Evolutionary conservation across 2,329 filamentous ascomycete species (phyloP).

Genomic region (Cytospora paraplurivora): DNA sequence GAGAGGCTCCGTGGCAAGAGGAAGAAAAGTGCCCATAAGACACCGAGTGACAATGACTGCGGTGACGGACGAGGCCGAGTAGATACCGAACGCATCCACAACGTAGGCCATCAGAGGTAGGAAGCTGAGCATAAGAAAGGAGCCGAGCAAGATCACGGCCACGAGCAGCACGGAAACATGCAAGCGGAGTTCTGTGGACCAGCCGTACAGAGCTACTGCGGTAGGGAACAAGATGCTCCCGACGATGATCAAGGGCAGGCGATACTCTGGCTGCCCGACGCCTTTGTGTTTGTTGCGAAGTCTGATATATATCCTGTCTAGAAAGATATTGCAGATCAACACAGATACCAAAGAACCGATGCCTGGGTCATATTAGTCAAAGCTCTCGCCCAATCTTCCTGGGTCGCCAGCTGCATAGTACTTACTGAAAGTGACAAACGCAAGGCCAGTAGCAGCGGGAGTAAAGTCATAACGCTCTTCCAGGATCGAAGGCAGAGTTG

Average conservation of each 20-base stretch:
- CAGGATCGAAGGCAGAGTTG: constrained; percentile 55
- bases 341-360: constrained; percentile 52
- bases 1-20: constrained; percentile 52
- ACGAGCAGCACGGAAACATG: constrained; percentile 48
- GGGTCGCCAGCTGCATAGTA: too few species aligned
- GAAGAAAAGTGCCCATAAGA: constrained; percentile 59
- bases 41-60: constrained; percentile 58
- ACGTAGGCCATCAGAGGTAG: constrained; percentile 58
- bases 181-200: constrained; percentile 48
- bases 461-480: constrained; percentile 51
- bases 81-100: constrained; percentile 58
- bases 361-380: constrained; percentile 40
- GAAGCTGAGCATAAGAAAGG: constrained; percentile 47
- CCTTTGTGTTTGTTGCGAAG: constrained; percentile 46
- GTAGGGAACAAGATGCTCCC: constrained; percentile 50
- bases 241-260: constrained; percentile 54
- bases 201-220: constrained; percentile 51
- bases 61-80: constrained; percentile 59
- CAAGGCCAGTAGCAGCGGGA: constrained; percentile 53
- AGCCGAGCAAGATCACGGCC: constrained; percentile 48
- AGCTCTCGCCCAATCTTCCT: not conserved
- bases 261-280: constrained; percentile 53
- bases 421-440: constrained; percentile 58
- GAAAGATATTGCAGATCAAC: constrained; percentile 49
- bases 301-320: constrained; percentile 57